Base-by-base conservation (phyloP, 176 grass and related monocot genomes). In the Themeda triandra region DNA sequence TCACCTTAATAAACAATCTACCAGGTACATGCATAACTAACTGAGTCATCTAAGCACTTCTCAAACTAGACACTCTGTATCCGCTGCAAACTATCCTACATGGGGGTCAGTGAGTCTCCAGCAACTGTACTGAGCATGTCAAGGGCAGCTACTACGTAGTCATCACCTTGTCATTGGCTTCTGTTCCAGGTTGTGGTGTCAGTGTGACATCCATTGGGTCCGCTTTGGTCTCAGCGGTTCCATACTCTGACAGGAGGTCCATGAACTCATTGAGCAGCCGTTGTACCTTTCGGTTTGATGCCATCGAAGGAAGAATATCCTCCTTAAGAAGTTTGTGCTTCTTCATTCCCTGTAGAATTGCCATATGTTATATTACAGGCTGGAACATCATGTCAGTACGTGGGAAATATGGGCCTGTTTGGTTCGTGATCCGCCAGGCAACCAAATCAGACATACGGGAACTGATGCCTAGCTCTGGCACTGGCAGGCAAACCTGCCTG, bases 231-330 rank as follows among this genome's bases (percentile, higher is more conserved):
- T 87, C 89, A 4, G 78, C 68, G 19, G 66, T 59, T 74, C 92
- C 83, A 25, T 93, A 93, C 44, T 98, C 96, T 15, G 77, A 88
- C 80, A 98, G 82, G 23, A 93, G 87, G 77, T 98, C 91, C 96
- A 95, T 93, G 78, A 98, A 98, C 69, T 98, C 96, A 35, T 93
- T 95, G 10, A 98, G 76, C 80, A 98, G 70, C 76, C 96, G 83
- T 40, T 98, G 96, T 41, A 98, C 93, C 77, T 98, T 98, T 63
- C 96, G 80, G 78, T 98, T 98, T 1, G 91, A 88, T 21, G 96
- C 96, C 91, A 98, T 92, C 13, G 93, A 92, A 40, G 93, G 96
- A 76, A 98, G 88, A 58, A 98, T 86, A 48, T 90, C 89, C 86
- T 98, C 96, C 78, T 77, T 89, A 13, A 98, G 89, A 74, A 98